A percentile compares a stretch with the other conserved stretches of the same genome.
phyloP scores from a whole-genome alignment of 768 basidiomycete genomes.

The Lactarius tabidus region DNA sequence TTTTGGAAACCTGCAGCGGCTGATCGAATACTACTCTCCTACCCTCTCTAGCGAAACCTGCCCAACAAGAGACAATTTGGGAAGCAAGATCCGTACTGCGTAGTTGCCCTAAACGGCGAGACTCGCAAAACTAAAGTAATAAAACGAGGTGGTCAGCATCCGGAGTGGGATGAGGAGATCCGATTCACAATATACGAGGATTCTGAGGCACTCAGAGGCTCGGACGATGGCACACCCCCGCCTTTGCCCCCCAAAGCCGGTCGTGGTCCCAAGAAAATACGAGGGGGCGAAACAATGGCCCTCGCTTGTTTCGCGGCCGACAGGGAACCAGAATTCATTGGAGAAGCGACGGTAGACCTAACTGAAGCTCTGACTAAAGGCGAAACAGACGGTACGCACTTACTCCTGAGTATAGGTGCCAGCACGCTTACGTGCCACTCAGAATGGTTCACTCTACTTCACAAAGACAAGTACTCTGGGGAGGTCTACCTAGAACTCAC shows the following conservation, averaged over 20 bases:
- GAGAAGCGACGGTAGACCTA: conserved; percentile 84
- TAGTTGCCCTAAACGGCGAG: conserved; percentile 72
- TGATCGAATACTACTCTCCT: neutral
- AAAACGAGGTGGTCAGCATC: conserved; percentile 95
- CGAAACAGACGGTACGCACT: conserved; percentile 84
- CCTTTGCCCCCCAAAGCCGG: conserved; percentile 63
- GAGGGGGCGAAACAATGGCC: conserved; percentile 71
- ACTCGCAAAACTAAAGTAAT: conserved; percentile 89
- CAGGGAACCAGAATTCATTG: conserved; percentile 92
- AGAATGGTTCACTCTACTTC: conserved; percentile 93
- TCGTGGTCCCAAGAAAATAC: conserved; percentile 44
- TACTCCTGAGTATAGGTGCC: neutral
- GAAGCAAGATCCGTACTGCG: conserved; percentile 97
- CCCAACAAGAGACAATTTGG: conserved; percentile 90
- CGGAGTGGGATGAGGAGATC: conserved; percentile 98
- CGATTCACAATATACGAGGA: conserved; percentile 89
- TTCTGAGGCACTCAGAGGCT: conserved; percentile 34
- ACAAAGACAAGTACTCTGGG: conserved; percentile 92
- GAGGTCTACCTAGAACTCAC: conserved; percentile 96
- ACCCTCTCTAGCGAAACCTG: conserved; percentile 61
- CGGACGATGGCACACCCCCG: conserved; percentile 45
- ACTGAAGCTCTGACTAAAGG: conserved; percentile 90
- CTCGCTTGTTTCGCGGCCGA: conserved; percentile 94
- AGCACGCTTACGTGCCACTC: conserved; percentile 22
- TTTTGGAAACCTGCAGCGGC: neutral